A percentile compares a stretch with the other conserved stretches of the same genome.
Conservation (phyloP, 75 land plant genomes). For the Pinus albicaulis region DNA sequence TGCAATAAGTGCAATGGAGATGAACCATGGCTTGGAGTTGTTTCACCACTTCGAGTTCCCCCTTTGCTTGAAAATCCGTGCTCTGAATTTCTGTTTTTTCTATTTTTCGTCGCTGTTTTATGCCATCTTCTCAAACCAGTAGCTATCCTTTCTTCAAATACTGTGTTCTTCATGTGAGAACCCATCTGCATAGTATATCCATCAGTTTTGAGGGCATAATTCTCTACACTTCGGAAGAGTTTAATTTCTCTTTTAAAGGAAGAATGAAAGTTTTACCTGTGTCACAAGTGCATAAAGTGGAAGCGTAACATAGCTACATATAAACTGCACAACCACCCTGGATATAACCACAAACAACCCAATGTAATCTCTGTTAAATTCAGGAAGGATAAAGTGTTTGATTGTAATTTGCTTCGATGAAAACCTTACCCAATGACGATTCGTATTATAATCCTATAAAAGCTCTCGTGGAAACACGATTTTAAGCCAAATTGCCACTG, state of each 20-base stretch:
- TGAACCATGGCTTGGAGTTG: constrained; percentile 1
- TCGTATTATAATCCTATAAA: constrained; percentile 12
- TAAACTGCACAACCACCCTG: too few relatives aligned
- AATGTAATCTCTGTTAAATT: neutral
- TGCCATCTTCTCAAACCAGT: constrained; percentile 34
- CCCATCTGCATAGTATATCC: constrained; percentile 35
- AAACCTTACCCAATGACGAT: constrained; percentile 22
- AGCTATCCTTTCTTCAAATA: constrained; percentile 26
- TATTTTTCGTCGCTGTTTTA: constrained; percentile 6
- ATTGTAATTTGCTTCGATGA: neutral
- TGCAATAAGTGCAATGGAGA: neutral
- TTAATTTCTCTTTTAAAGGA: neutral
- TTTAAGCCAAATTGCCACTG: constrained; percentile 30
- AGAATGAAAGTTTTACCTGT: constrained; percentile 32
- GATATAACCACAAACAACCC: neutral
- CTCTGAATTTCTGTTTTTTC: neutral
- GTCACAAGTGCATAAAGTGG: constrained; percentile 63
- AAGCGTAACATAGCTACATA: constrained; percentile 45
- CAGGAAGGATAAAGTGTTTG: neutral
- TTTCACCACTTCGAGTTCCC: neutral
- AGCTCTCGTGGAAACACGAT: constrained; percentile 35
- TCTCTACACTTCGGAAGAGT: neutral
- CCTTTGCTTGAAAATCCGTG: neutral
- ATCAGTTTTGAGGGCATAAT: neutral
- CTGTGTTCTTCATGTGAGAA: constrained; percentile 20